Base-by-base conservation (phyloP, 306 rosid species). In the Spatholobus suberectus region DNA sequence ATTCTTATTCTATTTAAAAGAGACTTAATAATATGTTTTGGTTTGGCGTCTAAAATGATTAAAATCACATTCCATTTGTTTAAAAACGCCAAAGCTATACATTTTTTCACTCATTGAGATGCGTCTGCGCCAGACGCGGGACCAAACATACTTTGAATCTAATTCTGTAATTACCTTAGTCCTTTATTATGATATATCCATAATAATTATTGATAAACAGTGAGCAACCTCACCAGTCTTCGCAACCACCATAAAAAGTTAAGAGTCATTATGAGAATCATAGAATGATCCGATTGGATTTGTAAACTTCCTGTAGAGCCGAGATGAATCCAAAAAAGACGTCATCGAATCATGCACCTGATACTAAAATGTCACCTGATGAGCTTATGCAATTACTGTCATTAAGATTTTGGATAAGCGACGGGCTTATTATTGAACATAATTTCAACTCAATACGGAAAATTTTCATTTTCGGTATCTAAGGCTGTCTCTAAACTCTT, bases 301-400 rank as follows among this genome's bases (percentile, higher is more conserved):
- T 44, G 43, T 7, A 46, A 70, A 47, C n/a, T 27, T 47, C 0
- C 2, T 15, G 37, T 26, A 26, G 7, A 29, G 5, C 5, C 4
- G 14, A 46, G 27, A 71, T 47, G 23, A 70, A 70, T 70, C 58
- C 76, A 70, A 70, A 70, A 24, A 44, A 23, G 76, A 43, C 20
- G 40, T 70, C 77, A 72, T 17, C 27, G 62, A 72, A 23, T 4
- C 57, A 70, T 70, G 75, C 75, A 70, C 55, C 75, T 70, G 23
- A 41, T 70, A 12, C 57, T 23, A 70, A 70, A 70, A 43, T 70
- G 75, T 70, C 75, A 70, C 35, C 57, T 44, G 32, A 23, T 12
- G 35, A 29, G 10, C n/a, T n/a, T 69, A 20, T 40, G 74, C 20
- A 40, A 20, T 2, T 69, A 41, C 20, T 12, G 8, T 69, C 47